Evolutionary conservation across 2,329 filamentous ascomycete species (phyloP), one percentile per base, ranked within the genome.

Genomic region (Pezicula carpinea): DNA sequence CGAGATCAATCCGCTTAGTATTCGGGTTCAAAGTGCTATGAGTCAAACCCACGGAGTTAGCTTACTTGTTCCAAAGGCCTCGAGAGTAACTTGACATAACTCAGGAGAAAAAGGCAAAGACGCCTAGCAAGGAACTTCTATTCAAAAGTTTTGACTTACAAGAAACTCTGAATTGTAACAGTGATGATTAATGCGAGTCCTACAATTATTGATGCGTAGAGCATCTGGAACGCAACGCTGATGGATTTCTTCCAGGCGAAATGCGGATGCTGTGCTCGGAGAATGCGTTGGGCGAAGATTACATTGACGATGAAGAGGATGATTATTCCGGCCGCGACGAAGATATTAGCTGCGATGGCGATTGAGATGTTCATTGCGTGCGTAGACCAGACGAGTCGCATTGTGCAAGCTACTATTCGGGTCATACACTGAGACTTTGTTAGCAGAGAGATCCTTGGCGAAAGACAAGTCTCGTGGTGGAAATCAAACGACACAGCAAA

Each of bases 231-330:
- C 21, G 66, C 47, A 17, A 70, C 53, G 2, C 70, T 72, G 19
- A 80, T 70, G 2, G 66, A 57, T 19, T 67, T 71, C 52, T 78
- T 74, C 87, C 88, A 92, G 48, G 87, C 89, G 26, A 89, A 62
- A 2, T 64, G 61, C 0, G 88, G 87, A 59, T 91, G 86, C 39
- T 80, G 78, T 4, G 85, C 85, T 45, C 89, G 78, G 15, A 93
- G 66, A 21, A 95, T 74, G 39, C 89, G 82, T 66, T 89, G 87
- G 0, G 83, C 69, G 61, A 91, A 87, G 59, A 93, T 69, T 35
- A 95, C 68, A 67, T 95, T 93, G 66, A 89, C 70, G 58, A 92
- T 68, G 65, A 87, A 92, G 21, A 95, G 70, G 6, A 95, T 66
- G 29, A 95, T 63, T 14, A 90, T 81, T 35, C 59, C 59, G 4